Percentiles rank a stretch among this genome's conserved stretches.
phyloP scores from a whole-genome alignment of 768 basidiomycete species.

The Naematelia aurantialba region DNA sequence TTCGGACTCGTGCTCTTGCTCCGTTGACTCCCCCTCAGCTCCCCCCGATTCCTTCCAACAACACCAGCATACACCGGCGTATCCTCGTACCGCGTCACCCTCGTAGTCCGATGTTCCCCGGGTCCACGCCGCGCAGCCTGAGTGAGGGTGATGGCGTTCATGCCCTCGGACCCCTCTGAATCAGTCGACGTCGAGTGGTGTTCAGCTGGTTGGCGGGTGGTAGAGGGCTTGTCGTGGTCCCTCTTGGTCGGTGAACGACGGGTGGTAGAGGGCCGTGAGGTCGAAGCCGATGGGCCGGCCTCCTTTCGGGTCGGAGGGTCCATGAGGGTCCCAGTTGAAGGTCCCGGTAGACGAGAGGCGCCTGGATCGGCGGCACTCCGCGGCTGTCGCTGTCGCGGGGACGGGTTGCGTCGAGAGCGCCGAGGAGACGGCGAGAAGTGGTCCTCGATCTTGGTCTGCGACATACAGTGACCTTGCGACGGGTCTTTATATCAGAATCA shows the following conservation, averaged over 20 bases:
- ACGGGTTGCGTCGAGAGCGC: no score
- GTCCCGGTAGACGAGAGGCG: no score
- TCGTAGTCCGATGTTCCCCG: background rate
- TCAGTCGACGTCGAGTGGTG: slow-evolving; percentile 7
- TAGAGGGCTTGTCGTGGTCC: no score
- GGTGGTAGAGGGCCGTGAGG: no score
- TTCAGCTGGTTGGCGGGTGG: no score
- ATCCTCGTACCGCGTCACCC: slow-evolving; percentile 1
- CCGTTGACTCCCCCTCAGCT: background rate
- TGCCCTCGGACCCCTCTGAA: slow-evolving; percentile 31
- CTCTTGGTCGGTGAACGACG: no score
- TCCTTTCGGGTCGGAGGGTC: no score
- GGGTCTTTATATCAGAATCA: no score
- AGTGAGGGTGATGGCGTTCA: slow-evolving; percentile 17
- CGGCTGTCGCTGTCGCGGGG: no score
- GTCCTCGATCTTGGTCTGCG: slow-evolving; percentile 20
- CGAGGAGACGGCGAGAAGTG: slow-evolving; percentile 16
- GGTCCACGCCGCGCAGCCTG: background rate
- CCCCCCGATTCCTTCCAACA: background rate
- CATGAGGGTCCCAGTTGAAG: no score
- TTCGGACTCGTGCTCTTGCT: background rate
- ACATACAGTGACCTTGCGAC: slow-evolving; percentile 16
- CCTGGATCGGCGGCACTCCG: no score
- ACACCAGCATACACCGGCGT: background rate
- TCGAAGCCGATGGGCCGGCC: no score